Percentiles rank a stretch among this genome's conserved stretches.
Evolutionary conservation across 225 moss, liverwort and hornwort genomes (phyloP).

Genomic region (Climacium dendroides): DNA sequence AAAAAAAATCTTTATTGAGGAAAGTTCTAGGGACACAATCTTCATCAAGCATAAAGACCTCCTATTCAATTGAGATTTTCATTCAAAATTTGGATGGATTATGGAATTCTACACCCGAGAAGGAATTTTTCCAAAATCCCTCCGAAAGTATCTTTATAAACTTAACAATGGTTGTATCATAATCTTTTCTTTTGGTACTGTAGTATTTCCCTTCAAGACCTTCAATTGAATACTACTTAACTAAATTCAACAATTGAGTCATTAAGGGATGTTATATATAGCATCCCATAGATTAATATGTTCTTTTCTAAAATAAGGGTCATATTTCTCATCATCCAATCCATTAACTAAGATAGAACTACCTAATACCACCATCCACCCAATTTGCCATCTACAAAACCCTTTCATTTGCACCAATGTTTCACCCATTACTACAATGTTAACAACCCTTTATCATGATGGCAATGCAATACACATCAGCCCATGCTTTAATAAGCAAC

Average conservation of each 20-base stretch:
- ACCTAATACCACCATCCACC: too few species aligned
- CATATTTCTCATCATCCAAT: not conserved
- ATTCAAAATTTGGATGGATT: not conserved
- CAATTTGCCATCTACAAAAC: too few species aligned
- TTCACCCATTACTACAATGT: too few species aligned
- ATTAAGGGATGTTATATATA: not conserved
- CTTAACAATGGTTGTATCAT: not conserved
- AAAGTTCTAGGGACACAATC: not conserved
- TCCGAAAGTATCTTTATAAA: rapidly evolving
- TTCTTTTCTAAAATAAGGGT: not conserved
- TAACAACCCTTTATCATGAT: too few species aligned
- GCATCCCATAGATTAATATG: not conserved
- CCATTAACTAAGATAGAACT: not conserved
- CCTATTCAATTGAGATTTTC: not conserved
- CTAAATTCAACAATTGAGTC: not conserved
- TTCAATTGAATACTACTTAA: too few species aligned
- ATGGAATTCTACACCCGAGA: not conserved
- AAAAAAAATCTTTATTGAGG: too few species aligned
- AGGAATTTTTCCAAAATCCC: not conserved
- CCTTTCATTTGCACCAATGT: too few species aligned
- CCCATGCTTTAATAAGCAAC: too few species aligned
- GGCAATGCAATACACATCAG: too few species aligned
- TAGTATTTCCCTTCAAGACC: not conserved
- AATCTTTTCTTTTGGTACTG: not conserved
- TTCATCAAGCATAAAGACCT: not conserved